phyloP scores from a whole-genome alignment of 441 rosid genomes.

The Hura crepitans region DNA sequence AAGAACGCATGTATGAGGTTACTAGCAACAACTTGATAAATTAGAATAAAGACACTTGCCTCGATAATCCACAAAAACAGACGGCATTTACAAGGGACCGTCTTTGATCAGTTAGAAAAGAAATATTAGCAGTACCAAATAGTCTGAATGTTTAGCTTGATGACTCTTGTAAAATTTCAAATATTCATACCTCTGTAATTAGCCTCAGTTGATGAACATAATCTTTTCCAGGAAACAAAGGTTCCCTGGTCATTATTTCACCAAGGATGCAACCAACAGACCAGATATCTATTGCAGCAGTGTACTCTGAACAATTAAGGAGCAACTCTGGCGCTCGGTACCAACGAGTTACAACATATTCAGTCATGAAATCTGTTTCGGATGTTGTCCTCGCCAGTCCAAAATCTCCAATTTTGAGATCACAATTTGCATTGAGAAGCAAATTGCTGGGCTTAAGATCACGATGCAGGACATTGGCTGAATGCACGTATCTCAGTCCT shows the following conservation, averaged over 20 bases:
- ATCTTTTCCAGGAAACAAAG: constrained; percentile 90
- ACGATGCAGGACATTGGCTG: constrained; percentile 87
- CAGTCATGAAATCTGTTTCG: constrained; percentile 96
- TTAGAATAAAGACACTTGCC: background rate
- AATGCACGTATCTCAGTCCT: constrained; percentile 84
- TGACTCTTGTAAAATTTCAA: background rate
- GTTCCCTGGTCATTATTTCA: constrained; percentile 74
- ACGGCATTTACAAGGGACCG: too few relatives aligned
- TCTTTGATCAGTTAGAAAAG: background rate
- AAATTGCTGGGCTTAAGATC: constrained; percentile 92
- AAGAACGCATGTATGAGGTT: constrained; percentile 9
- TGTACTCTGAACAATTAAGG: constrained; percentile 91
- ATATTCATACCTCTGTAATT: constrained; percentile 74
- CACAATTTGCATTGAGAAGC: constrained; percentile 82
- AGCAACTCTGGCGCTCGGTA: constrained; percentile 94
- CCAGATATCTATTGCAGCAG: constrained; percentile 96
- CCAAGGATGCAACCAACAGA: constrained; percentile 97
- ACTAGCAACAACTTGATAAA: background rate
- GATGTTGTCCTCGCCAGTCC: constrained; percentile 96
- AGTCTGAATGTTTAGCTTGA: background rate
- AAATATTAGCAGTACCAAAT: background rate
- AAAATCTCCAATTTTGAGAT: constrained; percentile 88
- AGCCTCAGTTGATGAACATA: constrained; percentile 93
- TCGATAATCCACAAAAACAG: background rate
- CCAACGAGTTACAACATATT: constrained; percentile 95